Percentiles rank a stretch among this genome's conserved stretches.
Evolutionary conservation across 371 early-diverging fungal genomes (phyloP).

Genomic region (Mortierella sp.): DNA sequence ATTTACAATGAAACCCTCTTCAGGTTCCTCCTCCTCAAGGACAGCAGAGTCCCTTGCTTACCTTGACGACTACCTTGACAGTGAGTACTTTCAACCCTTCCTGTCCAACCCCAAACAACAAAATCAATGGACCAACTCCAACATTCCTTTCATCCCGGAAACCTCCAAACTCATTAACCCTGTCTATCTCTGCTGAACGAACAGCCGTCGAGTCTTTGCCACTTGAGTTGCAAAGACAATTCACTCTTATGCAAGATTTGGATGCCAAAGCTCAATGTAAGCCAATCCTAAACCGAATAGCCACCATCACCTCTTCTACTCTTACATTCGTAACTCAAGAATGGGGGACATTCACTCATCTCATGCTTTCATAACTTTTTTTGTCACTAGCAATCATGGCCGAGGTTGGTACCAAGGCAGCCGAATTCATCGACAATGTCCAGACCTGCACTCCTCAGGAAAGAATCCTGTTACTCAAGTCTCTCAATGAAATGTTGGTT

Average conservation of each 20-base stretch:
- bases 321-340: too few species aligned
- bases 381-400: constrained; percentile 66
- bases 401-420: constrained; percentile 70
- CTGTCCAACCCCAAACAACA: neutral
- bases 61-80: constrained; percentile 92
- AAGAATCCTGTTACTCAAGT: constrained; percentile 69
- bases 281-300: neutral
- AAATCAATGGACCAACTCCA: neutral
- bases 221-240: constrained; percentile 89
- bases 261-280: constrained; percentile 88
- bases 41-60: constrained; percentile 69
- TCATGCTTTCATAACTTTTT: neutral
- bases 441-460: constrained; percentile 64
- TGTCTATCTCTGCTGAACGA: neutral
- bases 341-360: neutral
- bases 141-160: neutral
- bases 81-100: constrained; percentile 55
- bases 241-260: constrained; percentile 90
- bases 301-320: neutral
- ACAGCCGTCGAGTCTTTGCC: constrained; percentile 92
- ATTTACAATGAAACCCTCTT: constrained; percentile 51
- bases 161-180: neutral
- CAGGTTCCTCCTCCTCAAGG: constrained; percentile 36
- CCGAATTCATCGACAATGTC: constrained; percentile 68
- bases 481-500: constrained; percentile 68